Base-by-base conservation (phyloP, 1,139 yeast genomes). In the Diutina neorugosa region DNA sequence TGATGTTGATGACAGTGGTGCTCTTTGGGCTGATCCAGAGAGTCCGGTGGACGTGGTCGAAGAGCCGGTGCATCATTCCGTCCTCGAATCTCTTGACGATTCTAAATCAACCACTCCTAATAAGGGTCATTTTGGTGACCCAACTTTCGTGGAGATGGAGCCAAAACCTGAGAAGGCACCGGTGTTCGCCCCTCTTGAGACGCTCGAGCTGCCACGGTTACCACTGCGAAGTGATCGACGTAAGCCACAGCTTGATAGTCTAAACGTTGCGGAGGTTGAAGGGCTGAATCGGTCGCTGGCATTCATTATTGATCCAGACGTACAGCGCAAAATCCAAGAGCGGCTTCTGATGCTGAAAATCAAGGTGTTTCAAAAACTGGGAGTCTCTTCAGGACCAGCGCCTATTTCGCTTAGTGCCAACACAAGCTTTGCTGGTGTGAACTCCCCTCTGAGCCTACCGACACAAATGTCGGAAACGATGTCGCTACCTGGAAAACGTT, bases 221-320 rank as follows among this genome's bases (percentile, higher is more conserved):
- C 37, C 37, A 4, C 37, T 31, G 37, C 37, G 37, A 31, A 31
- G 37, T 31, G 37, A 31, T 11, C 37, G 37, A 1, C 37, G 37
- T n/a, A 31, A 31, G 37, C 37, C 37, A 11, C 37, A 31, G n/a
- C 37, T 31, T 31, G 37, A 31, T 31, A 14, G 37, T 31, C 37
- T 31, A 1, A 31, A n/a, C 12, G 37, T 31, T 11, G 37, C 9
- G 12, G 37, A 31, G 16, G 37, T 5, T 16, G 48, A 21, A 21
- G 48, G 21, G 3, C n/a, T 27, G 18, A 27, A 46, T 14, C 21
- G 23, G 20, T 34, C 25, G 18, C 27, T 34, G 20, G 50, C 50
- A n/a, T 46, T 46, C 25, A 27, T 27, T 7, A 46, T 46, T 20
- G 50, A 46, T 27, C 50, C 50, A 12, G 50, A 46, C 19, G 50